Evolutionary conservation across 768 basidiomycete genomes (phyloP).

Genomic region (Tylopilus subfusipes): DNA sequence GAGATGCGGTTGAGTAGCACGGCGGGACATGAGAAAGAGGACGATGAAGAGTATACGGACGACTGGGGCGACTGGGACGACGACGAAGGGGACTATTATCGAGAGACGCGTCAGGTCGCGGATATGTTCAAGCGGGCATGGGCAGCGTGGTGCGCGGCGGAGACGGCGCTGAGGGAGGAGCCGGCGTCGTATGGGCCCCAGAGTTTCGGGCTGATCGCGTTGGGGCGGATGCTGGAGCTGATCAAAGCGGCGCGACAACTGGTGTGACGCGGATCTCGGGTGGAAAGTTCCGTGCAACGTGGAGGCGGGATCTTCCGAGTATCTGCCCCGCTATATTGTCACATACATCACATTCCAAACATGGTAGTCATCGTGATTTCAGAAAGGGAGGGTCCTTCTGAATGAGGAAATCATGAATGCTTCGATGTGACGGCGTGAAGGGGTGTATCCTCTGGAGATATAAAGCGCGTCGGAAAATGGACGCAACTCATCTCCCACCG

Average conservation of each 20-base stretch:
- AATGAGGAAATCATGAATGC: conserved; percentile 13
- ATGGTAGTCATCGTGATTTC: conserved; percentile 26
- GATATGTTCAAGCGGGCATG: conserved; percentile 39
- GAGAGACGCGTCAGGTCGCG: conserved; percentile 27
- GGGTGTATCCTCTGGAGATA: conserved; percentile 19
- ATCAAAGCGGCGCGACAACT: conserved; percentile 26
- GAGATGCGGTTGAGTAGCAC: conserved; percentile 25
- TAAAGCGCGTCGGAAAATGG: conserved; percentile 21
- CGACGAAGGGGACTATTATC: conserved; percentile 29
- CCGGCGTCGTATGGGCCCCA: conserved; percentile 36
- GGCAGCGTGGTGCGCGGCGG: conserved; percentile 43
- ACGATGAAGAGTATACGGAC: conserved; percentile 26
- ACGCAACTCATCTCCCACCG: neutral
- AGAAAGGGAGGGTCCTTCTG: conserved; percentile 15
- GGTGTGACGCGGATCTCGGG: neutral
- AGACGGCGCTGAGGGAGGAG: conserved; percentile 24
- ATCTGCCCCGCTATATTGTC: neutral
- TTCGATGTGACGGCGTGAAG: conserved; percentile 27
- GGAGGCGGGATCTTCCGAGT: conserved; percentile 22
- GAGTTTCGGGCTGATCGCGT: conserved; percentile 45
- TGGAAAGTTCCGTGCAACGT: conserved; percentile 18
- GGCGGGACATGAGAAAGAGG: conserved; percentile 19
- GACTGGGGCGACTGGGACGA: conserved; percentile 23
- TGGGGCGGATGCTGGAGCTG: conserved; percentile 41
- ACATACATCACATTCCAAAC: conserved; percentile 11